Evolutionary conservation across 129 eudicot genomes (phyloP).

Genomic region (Heracleum sosnowskyi): DNA sequence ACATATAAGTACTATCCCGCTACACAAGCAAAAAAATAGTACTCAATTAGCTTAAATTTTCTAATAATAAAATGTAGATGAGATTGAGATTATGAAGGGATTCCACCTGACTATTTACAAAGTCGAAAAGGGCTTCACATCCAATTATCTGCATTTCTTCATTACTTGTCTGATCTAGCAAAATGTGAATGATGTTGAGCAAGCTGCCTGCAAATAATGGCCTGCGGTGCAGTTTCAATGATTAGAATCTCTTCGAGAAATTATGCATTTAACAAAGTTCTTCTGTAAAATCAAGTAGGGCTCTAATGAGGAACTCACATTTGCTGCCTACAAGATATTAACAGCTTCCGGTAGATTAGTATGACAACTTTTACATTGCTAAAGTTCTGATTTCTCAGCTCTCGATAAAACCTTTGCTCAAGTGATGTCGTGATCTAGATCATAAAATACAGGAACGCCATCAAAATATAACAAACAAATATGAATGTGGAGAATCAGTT

Average conservation of each 20-base stretch:
- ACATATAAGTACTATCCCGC: conserved; percentile 65
- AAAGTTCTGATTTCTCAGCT: conserved; percentile 59
- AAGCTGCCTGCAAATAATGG: conserved; percentile 75
- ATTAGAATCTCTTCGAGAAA: conserved; percentile 5
- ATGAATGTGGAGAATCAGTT: neutral
- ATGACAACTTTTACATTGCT: conserved; percentile 59
- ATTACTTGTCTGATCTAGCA: conserved; percentile 63
- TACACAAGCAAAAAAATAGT: conserved; percentile 25
- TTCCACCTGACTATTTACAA: conserved; percentile 54
- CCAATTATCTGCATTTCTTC: conserved; percentile 69
- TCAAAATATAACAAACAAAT: neutral
- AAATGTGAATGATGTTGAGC: conserved; percentile 57
- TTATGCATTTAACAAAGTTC: neutral
- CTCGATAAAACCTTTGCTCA: conserved; percentile 71
- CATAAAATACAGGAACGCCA: conserved; percentile 14
- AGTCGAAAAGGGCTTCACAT: conserved; percentile 69
- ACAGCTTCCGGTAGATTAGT: conserved; percentile 67
- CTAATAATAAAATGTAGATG: neutral
- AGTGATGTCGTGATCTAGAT: conserved; percentile 64
- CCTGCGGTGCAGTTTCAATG: conserved; percentile 26
- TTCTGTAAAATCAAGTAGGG: neutral
- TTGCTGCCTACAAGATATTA: conserved; percentile 69
- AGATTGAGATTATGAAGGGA: neutral
- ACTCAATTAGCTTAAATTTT: conserved; percentile 5
- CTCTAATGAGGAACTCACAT: conserved; percentile 46